These are phyloP conservation scores for Eucalyptus leucophloia DNA, from an alignment of 345 rosid genomes.

Conservation along the genomic window DNA sequence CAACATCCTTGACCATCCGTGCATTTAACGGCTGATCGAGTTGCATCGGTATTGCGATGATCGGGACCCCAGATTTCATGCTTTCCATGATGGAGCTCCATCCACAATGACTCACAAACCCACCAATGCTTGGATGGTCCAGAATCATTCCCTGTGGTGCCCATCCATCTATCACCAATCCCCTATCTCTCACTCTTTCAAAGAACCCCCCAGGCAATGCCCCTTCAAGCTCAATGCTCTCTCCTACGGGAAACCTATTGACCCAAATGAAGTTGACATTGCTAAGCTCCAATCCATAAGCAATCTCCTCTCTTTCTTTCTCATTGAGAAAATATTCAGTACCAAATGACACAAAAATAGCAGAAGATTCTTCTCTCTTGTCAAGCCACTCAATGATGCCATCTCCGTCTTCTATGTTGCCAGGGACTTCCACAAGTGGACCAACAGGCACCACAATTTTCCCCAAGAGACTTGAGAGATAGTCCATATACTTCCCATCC, in stretches of 20 bases:
- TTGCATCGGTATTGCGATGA: slow-evolving; percentile 16
- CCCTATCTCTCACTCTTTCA: slow-evolving; percentile 5
- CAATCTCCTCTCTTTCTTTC: slow-evolving; percentile 18
- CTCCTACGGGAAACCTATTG: slow-evolving; percentile 5
- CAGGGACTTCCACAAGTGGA: slow-evolving; percentile 7
- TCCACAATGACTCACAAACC: slow-evolving; percentile 20
- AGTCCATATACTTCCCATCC: slow-evolving; percentile 17
- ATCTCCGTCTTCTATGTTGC: background rate
- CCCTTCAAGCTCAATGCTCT: background rate
- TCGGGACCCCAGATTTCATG: slow-evolving; percentile 12
- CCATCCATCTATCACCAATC: slow-evolving; percentile 14
- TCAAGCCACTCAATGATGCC: slow-evolving; percentile 13
- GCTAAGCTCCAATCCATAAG: slow-evolving; percentile 19
- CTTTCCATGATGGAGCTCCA: slow-evolving; percentile 16
- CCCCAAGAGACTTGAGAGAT: background rate
- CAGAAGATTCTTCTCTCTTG: slow-evolving; percentile 1
- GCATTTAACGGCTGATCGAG: slow-evolving; percentile 10
- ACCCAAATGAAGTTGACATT: slow-evolving; percentile 25
- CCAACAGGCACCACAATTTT: slow-evolving; percentile 20
- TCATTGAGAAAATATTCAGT: slow-evolving; percentile 14
- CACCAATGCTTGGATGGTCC: slow-evolving; percentile 8
- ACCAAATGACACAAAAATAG: slow-evolving; percentile 23
- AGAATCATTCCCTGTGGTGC: slow-evolving; percentile 18
- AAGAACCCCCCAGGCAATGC: slow-evolving; percentile 16
- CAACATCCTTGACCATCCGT: background rate